Base-by-base conservation (phyloP, 1,284 basidiomycete genomes). In the Sanghuangporus baumii region DNA sequence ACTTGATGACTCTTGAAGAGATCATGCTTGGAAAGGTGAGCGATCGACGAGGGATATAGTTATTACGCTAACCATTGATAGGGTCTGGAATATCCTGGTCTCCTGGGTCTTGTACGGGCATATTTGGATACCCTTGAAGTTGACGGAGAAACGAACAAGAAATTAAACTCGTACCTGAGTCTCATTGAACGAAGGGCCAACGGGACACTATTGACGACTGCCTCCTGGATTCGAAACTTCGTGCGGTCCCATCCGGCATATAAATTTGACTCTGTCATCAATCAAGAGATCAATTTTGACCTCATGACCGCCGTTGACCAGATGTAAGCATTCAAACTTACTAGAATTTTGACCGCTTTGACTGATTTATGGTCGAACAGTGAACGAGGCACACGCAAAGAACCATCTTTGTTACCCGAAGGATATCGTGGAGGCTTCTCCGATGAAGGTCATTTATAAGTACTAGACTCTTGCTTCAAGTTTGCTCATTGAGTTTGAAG, bases 211-310 rank as follows among this genome's bases (percentile, higher is more conserved):
- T 75, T 87, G 70, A 99, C 97, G 0, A 85, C 93, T 0, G 97
- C 97, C 1, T 87, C 87, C 7, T 99, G 94, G 94, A 95, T 98
- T 62, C 85, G 97, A 34, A 81, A 91, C 55, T 99, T 97, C 74
- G 91, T 99, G 54, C 86, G 87, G 20, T 81, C 85, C 1, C 97
- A 99, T 74, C 93, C 95, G 3, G 83, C 79, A 20, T 99, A 99
- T 79, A 90, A 92, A 74, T 82, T 85, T 59, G 95, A 99, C 75
- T 97, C 94, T 48, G 88, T 92, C 40, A 91, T 99, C 26, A 89
- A 80, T 57, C 85, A 94, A 71, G 87, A 92, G 75, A 94, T 99
- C 72, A 98, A 96, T 72, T 97, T 96, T 73, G 97, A 99, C 75
- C 82, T 99, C 47, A 82, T 98, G 73, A 82, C 88, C 57, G 91